A percentile compares a stretch with the other conserved stretches of the same genome.
phyloP scores from a whole-genome alignment of 371 early-diverging fungal genomes.

The Mycotypha africana region DNA sequence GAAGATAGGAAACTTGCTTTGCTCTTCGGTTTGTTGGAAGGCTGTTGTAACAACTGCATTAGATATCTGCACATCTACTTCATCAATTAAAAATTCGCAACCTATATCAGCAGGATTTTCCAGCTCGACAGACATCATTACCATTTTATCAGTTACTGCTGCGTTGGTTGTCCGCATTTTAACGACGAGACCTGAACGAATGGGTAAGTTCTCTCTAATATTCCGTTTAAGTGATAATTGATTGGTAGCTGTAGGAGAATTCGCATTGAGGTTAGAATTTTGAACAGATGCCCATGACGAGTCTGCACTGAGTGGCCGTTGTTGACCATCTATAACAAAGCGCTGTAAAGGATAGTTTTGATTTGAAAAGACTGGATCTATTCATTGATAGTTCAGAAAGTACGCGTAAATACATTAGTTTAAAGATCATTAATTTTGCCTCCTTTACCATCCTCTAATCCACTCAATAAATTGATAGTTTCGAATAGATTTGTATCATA shows the following conservation, averaged over 20 bases:
- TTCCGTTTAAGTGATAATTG: slow-evolving; percentile 40
- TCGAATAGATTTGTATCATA: slow-evolving; percentile 55
- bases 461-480: slow-evolving; percentile 54
- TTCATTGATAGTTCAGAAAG: too few relatives aligned
- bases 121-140: slow-evolving; percentile 68
- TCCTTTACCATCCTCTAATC: slow-evolving; percentile 47
- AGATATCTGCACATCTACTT: slow-evolving; percentile 55
- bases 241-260: too few relatives aligned
- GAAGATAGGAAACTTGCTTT: slow-evolving; percentile 37
- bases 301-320: slow-evolving; percentile 13
- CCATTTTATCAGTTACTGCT: slow-evolving; percentile 55
- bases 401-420: neutral
- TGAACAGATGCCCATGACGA: slow-evolving; percentile 12
- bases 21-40: slow-evolving; percentile 19
- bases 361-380: slow-evolving; percentile 24
- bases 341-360: slow-evolving; percentile 21
- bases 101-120: slow-evolving; percentile 58
- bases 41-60: slow-evolving; percentile 50
- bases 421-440: neutral
- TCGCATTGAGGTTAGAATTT: slow-evolving; percentile 15
- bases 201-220: slow-evolving; percentile 40
- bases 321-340: slow-evolving; percentile 32
- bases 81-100: slow-evolving; percentile 47
- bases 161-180: slow-evolving; percentile 64
- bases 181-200: slow-evolving; percentile 55